These are phyloP conservation scores for Termitomyces heimii DNA, from an alignment of 768 basidiomycete species.

Conservation along the genomic window DNA sequence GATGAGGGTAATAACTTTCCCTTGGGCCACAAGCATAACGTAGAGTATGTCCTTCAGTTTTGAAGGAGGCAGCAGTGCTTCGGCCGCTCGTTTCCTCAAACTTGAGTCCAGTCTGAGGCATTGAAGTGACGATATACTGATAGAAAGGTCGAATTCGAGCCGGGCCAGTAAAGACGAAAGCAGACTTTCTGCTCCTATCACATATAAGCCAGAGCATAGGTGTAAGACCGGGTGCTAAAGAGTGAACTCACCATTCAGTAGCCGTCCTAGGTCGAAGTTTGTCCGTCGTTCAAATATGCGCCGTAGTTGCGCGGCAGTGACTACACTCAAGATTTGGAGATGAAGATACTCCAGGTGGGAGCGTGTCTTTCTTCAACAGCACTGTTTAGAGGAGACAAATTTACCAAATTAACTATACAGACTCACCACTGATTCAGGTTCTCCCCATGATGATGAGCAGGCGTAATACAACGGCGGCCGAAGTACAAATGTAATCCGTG, in stretches of 20 bases:
- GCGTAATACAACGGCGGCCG: conserved; percentile 89
- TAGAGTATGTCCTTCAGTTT: conserved; percentile 94
- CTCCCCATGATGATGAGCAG: conserved; percentile 88
- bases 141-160: conserved; percentile 75
- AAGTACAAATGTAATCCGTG: conserved; percentile 81
- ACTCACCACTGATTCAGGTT: conserved; percentile 92
- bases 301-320: conserved; percentile 79
- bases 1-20: conserved; percentile 78
- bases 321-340: conserved; percentile 86
- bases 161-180: conserved; percentile 64
- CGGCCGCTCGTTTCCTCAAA: conserved; percentile 71
- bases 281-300: conserved; percentile 83
- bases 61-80: conserved; percentile 69
- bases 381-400: conserved; percentile 18
- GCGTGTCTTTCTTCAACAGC: conserved; percentile 74
- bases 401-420: conserved; percentile 7
- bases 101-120: conserved; percentile 70
- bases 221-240: neutral
- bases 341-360: conserved; percentile 94
- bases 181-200: conserved; percentile 75
- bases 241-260: conserved; percentile 50
- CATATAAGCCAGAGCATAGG: neutral
- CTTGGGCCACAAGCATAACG: conserved; percentile 75
- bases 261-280: conserved; percentile 84
- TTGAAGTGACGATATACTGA: conserved; percentile 74